Conservation (phyloP, 352 stramenopile genomes). For the Globisporangium perplexum region DNA sequence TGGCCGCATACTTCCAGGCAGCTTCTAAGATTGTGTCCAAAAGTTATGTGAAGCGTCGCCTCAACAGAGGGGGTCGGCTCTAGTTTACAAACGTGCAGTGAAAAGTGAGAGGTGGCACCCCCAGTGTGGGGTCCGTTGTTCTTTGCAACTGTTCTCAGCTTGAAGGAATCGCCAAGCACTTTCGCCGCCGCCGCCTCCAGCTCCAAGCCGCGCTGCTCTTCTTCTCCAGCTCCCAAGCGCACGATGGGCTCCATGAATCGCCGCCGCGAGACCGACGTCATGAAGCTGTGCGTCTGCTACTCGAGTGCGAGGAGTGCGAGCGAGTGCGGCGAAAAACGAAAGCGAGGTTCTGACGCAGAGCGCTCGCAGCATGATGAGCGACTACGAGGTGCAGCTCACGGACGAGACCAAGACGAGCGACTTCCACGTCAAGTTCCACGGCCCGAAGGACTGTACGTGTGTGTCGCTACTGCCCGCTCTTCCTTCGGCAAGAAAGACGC, state of each 20-base stretch:
- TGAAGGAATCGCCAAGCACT: background rate
- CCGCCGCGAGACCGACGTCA: slow-evolving; percentile 85
- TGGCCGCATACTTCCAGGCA: no score
- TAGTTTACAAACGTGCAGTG: slow-evolving; percentile 25
- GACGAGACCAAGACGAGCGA: slow-evolving; percentile 80
- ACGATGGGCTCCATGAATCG: slow-evolving; percentile 75
- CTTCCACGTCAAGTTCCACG: slow-evolving; percentile 84
- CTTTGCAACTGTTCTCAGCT: slow-evolving; percentile 4
- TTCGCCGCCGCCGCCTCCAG: slow-evolving; percentile 6
- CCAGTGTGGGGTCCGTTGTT: slow-evolving; percentile 17
- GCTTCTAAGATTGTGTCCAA: no score
- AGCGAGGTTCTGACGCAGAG: no score
- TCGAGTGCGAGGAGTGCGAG: no score
- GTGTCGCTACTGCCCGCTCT: background rate
- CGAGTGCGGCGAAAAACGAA: no score
- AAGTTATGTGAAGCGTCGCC: background rate
- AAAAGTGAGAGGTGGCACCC: slow-evolving; percentile 18
- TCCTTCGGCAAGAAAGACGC: no score
- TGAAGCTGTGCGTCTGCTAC: slow-evolving; percentile 81
- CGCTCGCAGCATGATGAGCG: slow-evolving; percentile 87
- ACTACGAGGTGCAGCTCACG: slow-evolving; percentile 83
- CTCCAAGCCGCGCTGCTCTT: no score
- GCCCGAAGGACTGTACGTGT: slow-evolving; percentile 75
- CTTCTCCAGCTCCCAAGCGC: background rate
- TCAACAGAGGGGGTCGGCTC: background rate